These are phyloP conservation scores for Naganishia antarctica DNA, from an alignment of 768 basidiomycete genomes.

Conservation along the genomic window DNA sequence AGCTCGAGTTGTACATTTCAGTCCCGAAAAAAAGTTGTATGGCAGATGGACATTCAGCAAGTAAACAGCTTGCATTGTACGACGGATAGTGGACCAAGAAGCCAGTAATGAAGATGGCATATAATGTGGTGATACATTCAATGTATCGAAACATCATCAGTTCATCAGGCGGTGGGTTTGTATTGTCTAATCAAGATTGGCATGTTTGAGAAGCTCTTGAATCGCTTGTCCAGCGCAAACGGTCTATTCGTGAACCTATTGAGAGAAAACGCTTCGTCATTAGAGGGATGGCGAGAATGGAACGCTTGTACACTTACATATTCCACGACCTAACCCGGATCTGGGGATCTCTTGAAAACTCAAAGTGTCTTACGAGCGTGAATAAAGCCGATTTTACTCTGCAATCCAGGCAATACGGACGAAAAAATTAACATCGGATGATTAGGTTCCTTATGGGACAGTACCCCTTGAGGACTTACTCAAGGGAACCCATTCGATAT, in stretches of 20 bases:
- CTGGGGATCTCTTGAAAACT: constrained; percentile 23
- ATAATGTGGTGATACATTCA: not conserved
- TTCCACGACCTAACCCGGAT: constrained; percentile 32
- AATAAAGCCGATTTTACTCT: constrained; percentile 32
- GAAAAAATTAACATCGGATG: not conserved
- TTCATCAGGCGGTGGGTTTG: not conserved
- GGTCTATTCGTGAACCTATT: not conserved
- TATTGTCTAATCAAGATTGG: not conserved
- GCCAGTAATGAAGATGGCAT: not conserved
- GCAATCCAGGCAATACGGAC: not conserved
- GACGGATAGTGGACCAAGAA: not conserved
- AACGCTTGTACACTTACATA: constrained; percentile 31
- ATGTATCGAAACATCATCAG: not conserved
- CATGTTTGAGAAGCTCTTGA: constrained; percentile 4
- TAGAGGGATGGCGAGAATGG: too few species aligned
- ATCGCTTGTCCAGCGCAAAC: not conserved
- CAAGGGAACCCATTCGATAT: constrained; percentile 34
- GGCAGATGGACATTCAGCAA: too few species aligned
- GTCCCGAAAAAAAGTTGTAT: not conserved
- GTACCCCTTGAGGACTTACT: constrained; percentile 1
- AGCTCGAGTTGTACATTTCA: not conserved
- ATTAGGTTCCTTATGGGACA: too few species aligned
- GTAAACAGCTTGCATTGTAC: not conserved
- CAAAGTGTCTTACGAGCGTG: constrained; percentile 32
- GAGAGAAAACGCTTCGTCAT: too few species aligned